Evolutionary conservation across 768 basidiomycete genomes (phyloP), one percentile per base, ranked within the genome.

Genomic region (Gelatoporia subvermispora): DNA sequence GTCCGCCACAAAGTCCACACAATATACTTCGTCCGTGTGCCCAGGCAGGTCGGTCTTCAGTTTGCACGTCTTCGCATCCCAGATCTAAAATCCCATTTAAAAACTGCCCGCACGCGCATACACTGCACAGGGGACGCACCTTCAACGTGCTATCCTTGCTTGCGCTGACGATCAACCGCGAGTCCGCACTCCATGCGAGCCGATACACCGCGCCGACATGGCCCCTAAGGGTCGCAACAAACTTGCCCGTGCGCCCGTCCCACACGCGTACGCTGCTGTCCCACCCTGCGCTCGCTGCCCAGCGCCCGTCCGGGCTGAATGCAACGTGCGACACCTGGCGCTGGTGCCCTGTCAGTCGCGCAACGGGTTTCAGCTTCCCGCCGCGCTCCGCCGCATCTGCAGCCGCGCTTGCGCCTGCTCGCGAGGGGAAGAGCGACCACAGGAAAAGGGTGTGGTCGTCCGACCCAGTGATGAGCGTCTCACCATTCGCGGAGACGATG

Each of bases 371-470:
- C 34, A 77, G 74, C 60, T 78, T 81, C 9, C 75, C 72, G 17
- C 68, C 67, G 40, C 65, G 65, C 43, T 66, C 57, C 10, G 62
- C 60, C 38, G 66, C 65, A 52, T 57, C 74, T 47, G 45, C 78
- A 63, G 66, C 45, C 8, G 64, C 46, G 25, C 58, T 54, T 39
- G 71, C 57, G 23, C 74, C 50, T n/a, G 65, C 51, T 31, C 58
- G 55, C 39, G 65, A 72, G 17, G 82, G 74, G 73, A 92, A 88
- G 36, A 84, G 72, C 25, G 91, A 87, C 95, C 93, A 97, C 11
- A 99, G 78, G 78, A 94, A 97, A 43, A 97, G 81, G 0, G 95
- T 99, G 66, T 97, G 95, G 65, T 99, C 95, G 64, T 99, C 94
- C 3, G 94, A 97, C 18, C 93, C 94, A 4, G 93, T 92, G 64